Evolutionary conservation across 176 grass and related monocot species (phyloP), one percentile per base, ranked within the genome.

Genomic region (Microstegium vimineum): DNA sequence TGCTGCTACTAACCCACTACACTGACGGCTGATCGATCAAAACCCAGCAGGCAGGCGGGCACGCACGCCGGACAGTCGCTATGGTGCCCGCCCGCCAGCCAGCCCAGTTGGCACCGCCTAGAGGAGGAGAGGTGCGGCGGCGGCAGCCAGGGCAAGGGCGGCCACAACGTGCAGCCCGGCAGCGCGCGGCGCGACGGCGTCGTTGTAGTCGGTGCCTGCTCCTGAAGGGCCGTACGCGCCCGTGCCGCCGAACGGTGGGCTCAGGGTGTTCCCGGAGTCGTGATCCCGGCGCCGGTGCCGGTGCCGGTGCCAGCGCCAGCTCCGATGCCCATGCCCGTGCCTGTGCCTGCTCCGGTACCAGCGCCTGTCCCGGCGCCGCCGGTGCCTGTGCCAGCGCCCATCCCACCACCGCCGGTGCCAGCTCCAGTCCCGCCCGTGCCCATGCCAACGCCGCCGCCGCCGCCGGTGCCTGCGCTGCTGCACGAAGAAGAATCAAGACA

Each of bases 181-280:
- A 3, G 8, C 12, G 28, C 25, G 27, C 7, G 38, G 4, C 6
- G 22, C 1, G n/a, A 34, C 26, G 64, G 84, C 84, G 5, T 16
- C 78, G 66, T 28, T 90, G 88, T 73, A 73, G 74, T 90, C 88
- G 0, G 81, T 60, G 43, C 81, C 71, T 77, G 26, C 42, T 9
- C 77, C 83, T 0, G 88, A 66, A 2, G 88, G 88, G 23, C 88
- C 88, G 74, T 86, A 90, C 1, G 83, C 88, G 73, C 70, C 70
- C 16, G 70, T 28, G 70, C 83, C 47, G 46, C 79, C 79, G 31
- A 90, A 86, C 3, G 88, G 83, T n/a, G 85, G 85, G 85, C 62
- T 81, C 78, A 87, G 14, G 49, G 62, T 12, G 66, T 57, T 64
- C 0, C 88, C 88, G 0, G 83, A 9, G 38, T 67, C 3, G 62